Evolutionary conservation across 805 yeast species (phyloP), one percentile per base, ranked within the genome.

Genomic region (Teunomyces lycoperdinae): DNA sequence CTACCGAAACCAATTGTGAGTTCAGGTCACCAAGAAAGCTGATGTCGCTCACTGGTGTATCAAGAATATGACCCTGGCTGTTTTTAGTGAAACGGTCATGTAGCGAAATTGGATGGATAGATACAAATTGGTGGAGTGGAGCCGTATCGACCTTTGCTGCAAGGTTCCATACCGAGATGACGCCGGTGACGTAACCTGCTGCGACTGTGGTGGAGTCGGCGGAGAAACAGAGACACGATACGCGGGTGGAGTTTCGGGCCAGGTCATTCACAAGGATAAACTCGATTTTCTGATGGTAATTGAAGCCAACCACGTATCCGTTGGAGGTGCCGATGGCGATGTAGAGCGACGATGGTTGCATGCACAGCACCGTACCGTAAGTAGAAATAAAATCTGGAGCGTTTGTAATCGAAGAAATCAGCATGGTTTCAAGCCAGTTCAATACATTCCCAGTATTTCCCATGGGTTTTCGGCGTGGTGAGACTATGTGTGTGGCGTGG

Each of bases 141-240:
- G 46, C 78, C 83, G 43, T 83, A 63, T 32, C 70, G 67, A 5
- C 81, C 80, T 13, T 77, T 53, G 55, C 82, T 80, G 4, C 68
- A 64, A 71, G 55, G 51, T 87, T 83, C 96, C 96, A 92, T 1
- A 87, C 55, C 27, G 76, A 67, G 2, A 91, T 74, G 46, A 71
- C 72, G 0, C 97, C 98, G 17, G 74, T 66, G 4, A 73, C 69
- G 53, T 77, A 81, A 1, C 96, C 96, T 0, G 83, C 85, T 0
- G 86, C 89, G 2, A 89, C 52, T 56, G 76, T 79, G 0, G 85
- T 73, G 1, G 87, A 85, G 60, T 91, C 96, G 5, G 79, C 67
- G 0, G 94, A 84, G 10, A 85, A 65, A 0, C 80, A 72, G 20
- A 90, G 58, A 2, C 80, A 50, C 0, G 86, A 75, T 0, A 89